Evolutionary conservation across 1,284 basidiomycete species (phyloP).

Genomic region (Puccinia triticina): DNA sequence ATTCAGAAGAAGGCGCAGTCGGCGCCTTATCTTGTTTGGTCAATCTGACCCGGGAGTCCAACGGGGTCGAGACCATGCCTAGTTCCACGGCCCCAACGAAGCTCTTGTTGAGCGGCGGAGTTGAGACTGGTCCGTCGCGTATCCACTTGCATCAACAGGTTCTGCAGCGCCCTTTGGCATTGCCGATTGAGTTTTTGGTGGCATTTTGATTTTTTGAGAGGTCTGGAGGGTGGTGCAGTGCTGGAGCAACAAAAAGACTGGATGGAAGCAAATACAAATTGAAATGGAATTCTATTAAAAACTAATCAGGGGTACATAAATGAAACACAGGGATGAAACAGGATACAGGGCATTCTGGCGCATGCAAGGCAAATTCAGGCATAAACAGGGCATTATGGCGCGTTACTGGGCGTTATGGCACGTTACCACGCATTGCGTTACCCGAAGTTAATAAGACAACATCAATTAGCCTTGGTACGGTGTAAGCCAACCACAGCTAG

Average conservation of each 20-base stretch:
- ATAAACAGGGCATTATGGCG: too few species aligned
- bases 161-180: too few species aligned
- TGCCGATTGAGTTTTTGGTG: background rate
- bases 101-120: background rate
- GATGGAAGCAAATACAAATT: too few species aligned
- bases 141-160: background rate
- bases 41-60: background rate
- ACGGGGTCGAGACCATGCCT: background rate
- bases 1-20: background rate
- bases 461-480: background rate
- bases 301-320: too few species aligned
- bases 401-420: too few species aligned
- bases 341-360: too few species aligned
- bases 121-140: constrained; percentile 3
- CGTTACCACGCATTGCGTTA: too few species aligned
- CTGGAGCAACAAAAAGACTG: background rate
- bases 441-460: background rate
- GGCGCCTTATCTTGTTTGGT: background rate
- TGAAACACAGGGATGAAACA: too few species aligned
- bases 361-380: too few species aligned
- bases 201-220: background rate
- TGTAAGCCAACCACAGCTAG: background rate
- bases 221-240: too few species aligned
- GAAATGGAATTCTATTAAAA: too few species aligned
- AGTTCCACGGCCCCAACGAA: background rate